Conservation (phyloP, 495 filamentous ascomycete species). For the Penicillium daleae region DNA sequence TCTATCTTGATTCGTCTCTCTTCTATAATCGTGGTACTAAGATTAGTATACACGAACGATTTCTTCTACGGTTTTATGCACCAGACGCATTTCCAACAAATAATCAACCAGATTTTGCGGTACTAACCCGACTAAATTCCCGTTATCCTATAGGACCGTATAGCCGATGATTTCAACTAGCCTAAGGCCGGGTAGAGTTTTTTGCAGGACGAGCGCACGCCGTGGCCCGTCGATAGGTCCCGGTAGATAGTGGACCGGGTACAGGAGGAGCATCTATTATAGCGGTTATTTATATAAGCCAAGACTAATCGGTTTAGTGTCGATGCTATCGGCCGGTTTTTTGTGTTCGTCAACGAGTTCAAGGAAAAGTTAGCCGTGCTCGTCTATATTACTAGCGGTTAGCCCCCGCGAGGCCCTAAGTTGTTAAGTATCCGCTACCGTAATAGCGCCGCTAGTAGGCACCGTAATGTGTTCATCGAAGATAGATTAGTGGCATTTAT, state of each 20-base stretch:
- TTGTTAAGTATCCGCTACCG: conserved; percentile 28
- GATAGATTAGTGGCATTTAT: conserved; percentile 11
- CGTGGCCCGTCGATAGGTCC: conserved; percentile 9
- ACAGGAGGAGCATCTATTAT: neutral
- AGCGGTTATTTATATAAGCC: conserved; percentile 7
- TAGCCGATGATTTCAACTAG: conserved; percentile 12
- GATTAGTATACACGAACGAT: too few relatives aligned
- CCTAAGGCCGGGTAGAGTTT: conserved; percentile 23
- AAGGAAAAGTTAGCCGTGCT: conserved; percentile 28
- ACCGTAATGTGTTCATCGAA: conserved; percentile 24
- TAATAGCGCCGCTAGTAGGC: conserved; percentile 16
- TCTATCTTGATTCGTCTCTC: too few relatives aligned
- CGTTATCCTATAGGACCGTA: conserved; percentile 9
- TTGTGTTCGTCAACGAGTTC: conserved; percentile 15
- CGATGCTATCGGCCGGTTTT: neutral
- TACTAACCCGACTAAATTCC: neutral
- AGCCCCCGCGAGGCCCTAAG: conserved; percentile 32
- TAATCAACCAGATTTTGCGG: too few relatives aligned
- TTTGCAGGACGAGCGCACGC: conserved; percentile 13
- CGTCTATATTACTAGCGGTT: conserved; percentile 27
- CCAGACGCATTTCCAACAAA: too few relatives aligned
- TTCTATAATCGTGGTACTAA: too few relatives aligned
- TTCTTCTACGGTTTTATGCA: too few relatives aligned
- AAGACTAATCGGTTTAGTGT: conserved; percentile 2
- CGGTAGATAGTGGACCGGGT: conserved; percentile 14